These are phyloP conservation scores for Hypoxylon rubiginosum DNA, from an alignment of 2,329 filamentous ascomycete genomes.

Conservation along the genomic window DNA sequence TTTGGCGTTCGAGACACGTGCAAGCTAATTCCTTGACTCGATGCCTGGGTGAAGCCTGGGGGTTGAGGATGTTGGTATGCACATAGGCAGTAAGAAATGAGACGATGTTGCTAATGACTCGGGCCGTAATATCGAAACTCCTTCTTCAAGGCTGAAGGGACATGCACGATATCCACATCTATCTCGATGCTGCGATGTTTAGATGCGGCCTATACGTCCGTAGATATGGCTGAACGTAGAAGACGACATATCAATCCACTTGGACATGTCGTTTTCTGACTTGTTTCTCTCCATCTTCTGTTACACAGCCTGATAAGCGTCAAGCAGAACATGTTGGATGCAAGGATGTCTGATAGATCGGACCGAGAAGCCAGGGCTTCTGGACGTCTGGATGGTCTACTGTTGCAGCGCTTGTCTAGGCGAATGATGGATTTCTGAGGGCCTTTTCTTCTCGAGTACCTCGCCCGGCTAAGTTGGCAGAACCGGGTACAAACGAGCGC, in stretches of 20 bases:
- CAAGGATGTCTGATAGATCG: slow-evolving; percentile 42
- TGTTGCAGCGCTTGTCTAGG: slow-evolving; percentile 25
- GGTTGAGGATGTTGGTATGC: neutral
- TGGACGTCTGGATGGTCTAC: slow-evolving; percentile 21
- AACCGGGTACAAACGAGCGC: slow-evolving; percentile 26
- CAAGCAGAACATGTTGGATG: slow-evolving; percentile 14
- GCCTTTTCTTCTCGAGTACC: slow-evolving; percentile 12
- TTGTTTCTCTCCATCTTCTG: slow-evolving; percentile 28
- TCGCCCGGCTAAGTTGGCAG: slow-evolving; percentile 16
- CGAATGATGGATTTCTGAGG: slow-evolving; percentile 21
- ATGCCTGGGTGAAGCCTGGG: slow-evolving; percentile 11
- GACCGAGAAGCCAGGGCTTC: slow-evolving; percentile 41
- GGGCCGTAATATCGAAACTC: slow-evolving; percentile 34
- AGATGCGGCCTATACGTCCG: slow-evolving; percentile 6
- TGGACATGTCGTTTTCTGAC: slow-evolving; percentile 19
- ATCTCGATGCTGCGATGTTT: neutral
- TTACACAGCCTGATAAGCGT: slow-evolving; percentile 30
- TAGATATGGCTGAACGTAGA: slow-evolving; percentile 18
- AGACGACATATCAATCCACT: slow-evolving; percentile 24
- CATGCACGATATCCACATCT: slow-evolving; percentile 6
- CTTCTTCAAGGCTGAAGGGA: slow-evolving; percentile 12
- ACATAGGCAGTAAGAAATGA: slow-evolving; percentile 10
- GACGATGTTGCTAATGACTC: slow-evolving; percentile 24
- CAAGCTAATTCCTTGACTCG: slow-evolving; percentile 21
- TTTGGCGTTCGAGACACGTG: slow-evolving; percentile 29